These are phyloP conservation scores for Pueraria montana DNA, from an alignment of 306 rosid genomes.

Conservation along the genomic window DNA sequence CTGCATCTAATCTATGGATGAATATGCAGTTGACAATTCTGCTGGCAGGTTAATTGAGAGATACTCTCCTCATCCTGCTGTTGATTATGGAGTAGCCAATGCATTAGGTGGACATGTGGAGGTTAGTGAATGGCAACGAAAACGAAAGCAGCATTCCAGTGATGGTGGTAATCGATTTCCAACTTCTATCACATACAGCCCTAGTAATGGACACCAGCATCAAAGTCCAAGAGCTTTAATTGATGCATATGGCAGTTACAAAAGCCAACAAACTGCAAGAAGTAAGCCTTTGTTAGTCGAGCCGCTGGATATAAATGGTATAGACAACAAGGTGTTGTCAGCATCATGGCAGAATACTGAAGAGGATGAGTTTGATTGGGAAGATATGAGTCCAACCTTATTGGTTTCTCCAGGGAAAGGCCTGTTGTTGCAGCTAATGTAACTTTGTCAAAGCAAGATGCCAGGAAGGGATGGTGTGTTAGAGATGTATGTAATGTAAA, in stretches of 20 bases:
- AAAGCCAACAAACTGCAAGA: slow-evolving; percentile 63
- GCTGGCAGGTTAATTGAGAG: slow-evolving; percentile 59
- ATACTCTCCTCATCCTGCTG: slow-evolving; percentile 59
- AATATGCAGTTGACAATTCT: slow-evolving; percentile 60
- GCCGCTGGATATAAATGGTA: slow-evolving; percentile 59
- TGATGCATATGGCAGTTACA: slow-evolving; percentile 92
- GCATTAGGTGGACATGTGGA: slow-evolving; percentile 69
- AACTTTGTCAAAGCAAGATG: slow-evolving; percentile 54
- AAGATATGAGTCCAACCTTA: slow-evolving; percentile 78
- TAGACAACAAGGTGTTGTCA: slow-evolving; percentile 62
- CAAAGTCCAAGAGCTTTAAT: slow-evolving; percentile 83
- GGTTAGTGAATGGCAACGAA: slow-evolving; percentile 65
- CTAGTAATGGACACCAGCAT: slow-evolving; percentile 73
- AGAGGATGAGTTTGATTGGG: slow-evolving; percentile 98
- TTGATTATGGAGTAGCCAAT: slow-evolving; percentile 64
- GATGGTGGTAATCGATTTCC: slow-evolving; percentile 66
- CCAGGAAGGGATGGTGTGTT: slow-evolving; percentile 50
- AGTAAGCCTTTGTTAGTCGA: slow-evolving; percentile 68
- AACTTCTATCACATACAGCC: slow-evolving; percentile 53
- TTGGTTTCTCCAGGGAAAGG: slow-evolving; percentile 57
- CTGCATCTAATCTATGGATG: slow-evolving; percentile 62
- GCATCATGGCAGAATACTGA: slow-evolving; percentile 93
- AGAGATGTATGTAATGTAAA: neutral
- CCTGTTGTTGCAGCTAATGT: slow-evolving; percentile 57
- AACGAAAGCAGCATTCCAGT: slow-evolving; percentile 63